Base-by-base conservation (phyloP, 306 rosid genomes). In the Lathyrus tuberosus region DNA sequence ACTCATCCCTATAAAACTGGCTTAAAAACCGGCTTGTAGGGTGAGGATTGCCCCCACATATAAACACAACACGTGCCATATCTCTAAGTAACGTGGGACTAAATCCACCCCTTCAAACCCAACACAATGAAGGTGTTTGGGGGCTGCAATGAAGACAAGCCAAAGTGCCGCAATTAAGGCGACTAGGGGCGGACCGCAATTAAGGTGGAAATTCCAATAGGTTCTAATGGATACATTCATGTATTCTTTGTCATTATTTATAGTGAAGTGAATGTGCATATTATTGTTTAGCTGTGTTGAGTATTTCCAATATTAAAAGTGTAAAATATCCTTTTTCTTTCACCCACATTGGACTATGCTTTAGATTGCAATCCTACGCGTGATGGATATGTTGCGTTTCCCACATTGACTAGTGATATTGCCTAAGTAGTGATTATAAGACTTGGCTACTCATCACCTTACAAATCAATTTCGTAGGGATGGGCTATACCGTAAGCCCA, bases 261-360 rank as follows among this genome's bases (percentile, higher is more conserved):
- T n/a, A 57, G 62, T 18, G 58, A 68, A 65, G 43, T 28, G 54
- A 10, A 20, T 56, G 16, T 15, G 43, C 61, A 6, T 81, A 41
- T 72, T 53, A 52, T 52, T 44, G 59, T 72, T 61, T 47, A 20
- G 24, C 6, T 78, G 24, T 15, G 58, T n/a, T 65, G 67, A 43
- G 24, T 30, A 28, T 65, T 82, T 78, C 65, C 72, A 51, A 14
- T 70, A 74, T 65, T 58, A 37, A 73, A 44, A 33, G 63, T 54
- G 38, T 13, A 57, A 26, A 26, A 28, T 26, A 13, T 57, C 62
- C 17, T 26, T 57, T 26, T 28, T 28, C 30, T 28, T 57, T 54
- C 61, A 54, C 61, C 37, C 35, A 13, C 17, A 54, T 26, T 54
- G 12, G 61, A 54, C 10, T 24, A 24, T 13, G 17, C 16, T 54